A percentile compares a stretch with the other conserved stretches of the same genome.
These are phyloP conservation scores for Sophora flavescens DNA, from an alignment of 306 rosid species.

Conservation along the genomic window DNA sequence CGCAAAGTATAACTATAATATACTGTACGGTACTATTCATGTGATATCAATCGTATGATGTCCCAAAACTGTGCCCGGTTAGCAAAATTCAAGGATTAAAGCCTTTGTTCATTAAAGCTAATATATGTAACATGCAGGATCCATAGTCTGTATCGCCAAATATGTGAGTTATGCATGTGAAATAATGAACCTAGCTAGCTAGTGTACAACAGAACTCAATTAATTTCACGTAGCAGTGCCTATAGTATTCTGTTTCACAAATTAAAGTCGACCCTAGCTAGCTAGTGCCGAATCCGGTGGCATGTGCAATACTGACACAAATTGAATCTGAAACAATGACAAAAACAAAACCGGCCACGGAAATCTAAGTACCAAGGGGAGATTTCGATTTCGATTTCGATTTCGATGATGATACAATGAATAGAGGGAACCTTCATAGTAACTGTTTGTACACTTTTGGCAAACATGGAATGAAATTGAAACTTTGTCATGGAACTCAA, in stretches of 20 bases:
- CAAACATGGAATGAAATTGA: conserved; percentile 37
- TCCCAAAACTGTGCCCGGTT: no score
- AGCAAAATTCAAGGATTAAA: conserved; percentile 10
- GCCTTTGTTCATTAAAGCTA: conserved; percentile 34
- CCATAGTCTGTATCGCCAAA: conserved; percentile 35
- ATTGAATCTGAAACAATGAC: conserved; percentile 48
- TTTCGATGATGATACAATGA: conserved; percentile 25
- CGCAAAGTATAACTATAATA: no score
- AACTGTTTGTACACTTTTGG: conserved; percentile 43
- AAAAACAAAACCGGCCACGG: conserved; percentile 48
- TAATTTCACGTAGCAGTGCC: conserved; percentile 33
- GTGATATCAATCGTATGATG: no score
- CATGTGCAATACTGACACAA: conserved; percentile 55
- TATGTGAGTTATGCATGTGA: conserved; percentile 51
- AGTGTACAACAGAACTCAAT: conserved; percentile 23
- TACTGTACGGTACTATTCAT: no score
- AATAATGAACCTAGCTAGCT: conserved; percentile 42
- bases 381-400: conserved; percentile 4
- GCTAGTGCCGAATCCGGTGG: conserved; percentile 32
- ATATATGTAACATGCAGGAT: conserved; percentile 43
- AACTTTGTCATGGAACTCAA: conserved; percentile 49
- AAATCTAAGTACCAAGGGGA: conserved; percentile 10
- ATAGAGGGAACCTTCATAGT: conserved; percentile 25
- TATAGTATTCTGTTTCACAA: conserved; percentile 37
- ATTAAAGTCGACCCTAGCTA: conserved; percentile 44